Percentiles rank a stretch among this genome's conserved stretches.
Evolutionary conservation across 2,329 filamentous ascomycete species (phyloP).

Genomic region (Neofusicoccum sp.): DNA sequence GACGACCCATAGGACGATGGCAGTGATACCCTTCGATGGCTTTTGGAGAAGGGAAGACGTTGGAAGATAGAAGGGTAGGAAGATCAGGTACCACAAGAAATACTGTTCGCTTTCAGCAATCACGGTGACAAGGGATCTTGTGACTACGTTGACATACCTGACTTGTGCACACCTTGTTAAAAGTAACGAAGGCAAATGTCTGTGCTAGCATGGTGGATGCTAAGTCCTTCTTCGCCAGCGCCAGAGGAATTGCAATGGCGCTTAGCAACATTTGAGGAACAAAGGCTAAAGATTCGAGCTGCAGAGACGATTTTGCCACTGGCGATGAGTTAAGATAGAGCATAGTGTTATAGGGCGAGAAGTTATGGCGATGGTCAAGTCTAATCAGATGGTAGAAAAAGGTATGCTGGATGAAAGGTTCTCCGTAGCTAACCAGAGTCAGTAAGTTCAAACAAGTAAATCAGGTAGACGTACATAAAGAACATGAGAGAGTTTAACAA

Average conservation of each 20-base stretch:
- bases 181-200: conserved; percentile 94
- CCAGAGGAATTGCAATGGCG: conserved; percentile 70
- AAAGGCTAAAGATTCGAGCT: conserved; percentile 80
- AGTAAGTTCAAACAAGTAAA: neutral
- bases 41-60: conserved; percentile 67
- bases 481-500: conserved; percentile 79
- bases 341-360: conserved; percentile 91
- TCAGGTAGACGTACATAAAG: conserved; percentile 53
- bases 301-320: conserved; percentile 36
- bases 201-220: conserved; percentile 86
- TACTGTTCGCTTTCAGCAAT: conserved; percentile 58
- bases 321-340: conserved; percentile 80
- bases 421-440: conserved; percentile 61
- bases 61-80: conserved; percentile 88
- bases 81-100: conserved; percentile 96
- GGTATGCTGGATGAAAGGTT: conserved; percentile 81
- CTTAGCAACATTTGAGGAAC: conserved; percentile 82
- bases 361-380: conserved; percentile 96
- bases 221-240: conserved; percentile 76
- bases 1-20: conserved; percentile 69
- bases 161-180: conserved; percentile 98
- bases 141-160: conserved; percentile 60
- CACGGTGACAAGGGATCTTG: neutral
- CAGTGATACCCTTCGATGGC: conserved; percentile 61
- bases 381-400: conserved; percentile 90